Evolutionary conservation across 306 rosid species (phyloP).

Genomic region (Lupinus albus): DNA sequence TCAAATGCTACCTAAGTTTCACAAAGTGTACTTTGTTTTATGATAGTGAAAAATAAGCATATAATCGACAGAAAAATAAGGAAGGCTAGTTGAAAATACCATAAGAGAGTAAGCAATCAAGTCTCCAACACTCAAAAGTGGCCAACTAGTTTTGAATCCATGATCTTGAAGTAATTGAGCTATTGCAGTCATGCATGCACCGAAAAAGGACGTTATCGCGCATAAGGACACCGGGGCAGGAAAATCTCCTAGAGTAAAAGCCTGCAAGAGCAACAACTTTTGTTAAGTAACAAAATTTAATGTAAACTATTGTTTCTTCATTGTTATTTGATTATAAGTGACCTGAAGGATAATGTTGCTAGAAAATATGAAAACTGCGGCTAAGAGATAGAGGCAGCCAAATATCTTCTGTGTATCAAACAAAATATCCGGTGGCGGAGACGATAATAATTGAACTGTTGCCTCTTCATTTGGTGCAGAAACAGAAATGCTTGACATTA

Average conservation of each 20-base stretch:
- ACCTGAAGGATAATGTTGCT: conserved; percentile 72
- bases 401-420: conserved; percentile 60
- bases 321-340: background rate
- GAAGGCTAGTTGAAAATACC: conserved; percentile 42
- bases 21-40: background rate
- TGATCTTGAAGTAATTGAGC: conserved; percentile 50
- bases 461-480: background rate
- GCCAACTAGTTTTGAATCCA: conserved; percentile 51
- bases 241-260: conserved; percentile 63
- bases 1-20: background rate
- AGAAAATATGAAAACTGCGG: conserved; percentile 60
- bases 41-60: background rate
- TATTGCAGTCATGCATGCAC: conserved; percentile 49
- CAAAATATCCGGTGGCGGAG: conserved; percentile 21
- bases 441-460: background rate
- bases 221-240: conserved; percentile 79
- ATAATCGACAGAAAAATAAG: background rate
- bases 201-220: conserved; percentile 67
- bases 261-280: conserved; percentile 43
- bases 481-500: conserved; percentile 60
- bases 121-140: conserved; percentile 44
- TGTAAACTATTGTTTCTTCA: background rate
- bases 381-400: conserved; percentile 75
- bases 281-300: background rate
- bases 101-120: conserved; percentile 59